These are phyloP conservation scores for Pisolithus thermaeus DNA, from an alignment of 1,284 basidiomycete species.

Conservation along the genomic window DNA sequence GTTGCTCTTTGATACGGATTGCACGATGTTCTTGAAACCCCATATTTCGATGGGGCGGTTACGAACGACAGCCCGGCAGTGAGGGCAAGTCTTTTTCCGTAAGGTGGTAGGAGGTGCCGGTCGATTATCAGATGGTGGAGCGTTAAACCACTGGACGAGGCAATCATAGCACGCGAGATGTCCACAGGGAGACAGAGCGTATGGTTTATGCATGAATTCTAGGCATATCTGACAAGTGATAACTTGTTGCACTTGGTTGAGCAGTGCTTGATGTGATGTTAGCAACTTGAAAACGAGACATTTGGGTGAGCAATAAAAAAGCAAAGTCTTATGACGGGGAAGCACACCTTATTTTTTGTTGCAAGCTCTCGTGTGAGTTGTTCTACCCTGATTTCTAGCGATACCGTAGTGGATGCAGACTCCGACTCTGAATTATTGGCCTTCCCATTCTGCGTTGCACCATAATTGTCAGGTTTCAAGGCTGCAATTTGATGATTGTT, in stretches of 20 bases:
- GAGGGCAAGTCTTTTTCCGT: constrained; percentile 66
- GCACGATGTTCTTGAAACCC: constrained; percentile 63
- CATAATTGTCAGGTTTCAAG: neutral
- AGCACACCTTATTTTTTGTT: constrained; percentile 34
- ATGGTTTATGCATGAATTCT: constrained; percentile 64
- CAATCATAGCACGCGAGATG: constrained; percentile 67
- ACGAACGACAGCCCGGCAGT: constrained; percentile 57
- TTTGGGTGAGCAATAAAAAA: constrained; percentile 2
- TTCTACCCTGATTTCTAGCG: constrained; percentile 30
- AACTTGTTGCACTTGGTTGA: constrained; percentile 50
- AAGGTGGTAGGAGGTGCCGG: constrained; percentile 20
- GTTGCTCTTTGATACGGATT: constrained; percentile 44
- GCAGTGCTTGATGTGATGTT: constrained; percentile 42
- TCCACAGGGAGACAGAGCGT: constrained; percentile 66
- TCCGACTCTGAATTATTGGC: neutral
- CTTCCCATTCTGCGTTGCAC: constrained; percentile 8
- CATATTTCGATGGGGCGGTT: constrained; percentile 68
- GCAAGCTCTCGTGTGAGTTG: constrained; percentile 39
- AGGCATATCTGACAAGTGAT: constrained; percentile 72
- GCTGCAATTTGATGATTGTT: neutral
- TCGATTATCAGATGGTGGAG: constrained; percentile 29
- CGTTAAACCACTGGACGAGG: constrained; percentile 70
- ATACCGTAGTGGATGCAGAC: constrained; percentile 1
- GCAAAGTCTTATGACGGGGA: neutral
- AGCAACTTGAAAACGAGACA: constrained; percentile 32